Conservation (phyloP, 129 eudicot species). For the Artemisia tridentata region DNA sequence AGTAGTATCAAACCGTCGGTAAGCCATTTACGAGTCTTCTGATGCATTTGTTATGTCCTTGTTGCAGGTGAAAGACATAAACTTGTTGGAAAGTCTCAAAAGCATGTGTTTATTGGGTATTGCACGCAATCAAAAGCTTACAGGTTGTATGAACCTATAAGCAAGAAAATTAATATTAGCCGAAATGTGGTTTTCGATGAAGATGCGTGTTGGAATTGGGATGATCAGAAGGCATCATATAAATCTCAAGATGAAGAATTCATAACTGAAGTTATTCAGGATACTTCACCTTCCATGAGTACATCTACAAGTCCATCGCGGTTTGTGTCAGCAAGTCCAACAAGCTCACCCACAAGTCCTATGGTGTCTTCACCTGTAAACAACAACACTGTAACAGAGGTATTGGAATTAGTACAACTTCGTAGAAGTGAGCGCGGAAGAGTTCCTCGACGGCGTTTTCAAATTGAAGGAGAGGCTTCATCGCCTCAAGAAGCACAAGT, state of each 20-base stretch:
- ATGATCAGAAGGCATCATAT: background rate
- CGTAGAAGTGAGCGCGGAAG: background rate
- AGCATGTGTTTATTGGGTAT: slow-evolving; percentile 19
- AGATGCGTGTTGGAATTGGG: slow-evolving; percentile 7
- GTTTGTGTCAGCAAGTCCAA: too few relatives aligned
- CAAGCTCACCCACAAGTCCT: background rate
- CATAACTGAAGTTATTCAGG: too few relatives aligned
- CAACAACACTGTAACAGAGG: too few relatives aligned
- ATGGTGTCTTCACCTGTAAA: too few relatives aligned
- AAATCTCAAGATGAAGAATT: background rate
- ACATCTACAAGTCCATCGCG: too few relatives aligned
- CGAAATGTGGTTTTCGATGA: slow-evolving; percentile 15
- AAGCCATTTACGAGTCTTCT: too few relatives aligned
- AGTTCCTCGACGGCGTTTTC: background rate
- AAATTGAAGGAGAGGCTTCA: background rate
- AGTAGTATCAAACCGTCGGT: too few relatives aligned
- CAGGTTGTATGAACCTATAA: slow-evolving; percentile 3
- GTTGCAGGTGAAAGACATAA: background rate
- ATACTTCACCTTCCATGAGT: too few relatives aligned
- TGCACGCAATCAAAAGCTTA: slow-evolving; percentile 15
- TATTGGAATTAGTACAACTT: background rate
- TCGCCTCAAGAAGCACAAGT: background rate
- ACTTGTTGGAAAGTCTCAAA: slow-evolving; percentile 4
- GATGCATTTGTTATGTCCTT: too few relatives aligned
- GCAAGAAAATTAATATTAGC: slow-evolving; percentile 12